Evolutionary conservation across 371 early-diverging fungal species (phyloP), one percentile per base, ranked within the genome.

Genomic region (Blastocladiella emersonii): DNA sequence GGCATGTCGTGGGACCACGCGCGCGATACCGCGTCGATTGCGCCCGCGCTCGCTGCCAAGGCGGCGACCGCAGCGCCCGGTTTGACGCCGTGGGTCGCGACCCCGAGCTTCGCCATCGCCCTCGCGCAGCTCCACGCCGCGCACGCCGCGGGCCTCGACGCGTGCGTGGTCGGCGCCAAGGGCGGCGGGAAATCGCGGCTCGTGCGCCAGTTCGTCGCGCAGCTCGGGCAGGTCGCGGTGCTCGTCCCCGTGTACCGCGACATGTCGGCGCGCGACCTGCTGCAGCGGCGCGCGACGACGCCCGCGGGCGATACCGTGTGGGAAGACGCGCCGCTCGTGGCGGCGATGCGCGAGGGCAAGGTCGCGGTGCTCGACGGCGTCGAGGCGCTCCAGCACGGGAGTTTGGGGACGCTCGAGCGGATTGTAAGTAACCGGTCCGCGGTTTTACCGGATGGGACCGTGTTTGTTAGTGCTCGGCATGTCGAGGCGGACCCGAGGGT

Each of bases 231-330:
- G 66, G 76, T 76, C 27, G 4, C 19, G 30, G 8, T 32, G 27
- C 83, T 80, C 57, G 84, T 89, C 49, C 87, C 87, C 2, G 70
- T 90, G 17, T 89, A 85, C 72, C 80, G 83, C 61, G 91, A 91
- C 63, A 88, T 91, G 88, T 85, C 87, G n/a, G 82, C 88, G 6
- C 78, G 90, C 17, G 91, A 91, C 67, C 73, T 91, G 8, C 73
- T 91, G n/a, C 90, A 91, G 63, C 79, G 88, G 49, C 79, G 91
- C 48, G 76, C 80, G 45, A 91, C 90, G 1, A 82, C 84, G 0
- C 72, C 76, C 37, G 68, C 77, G 7, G 91, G 91, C 57, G 87
- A 89, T 41, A 91, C 91, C 2, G 57, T 71, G 23, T 78, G 78
- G 78, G 83, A 83, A 66, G 83, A 84, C 67, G 85, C 87, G 0